Evolutionary conservation across 257 asterid species (phyloP), one percentile per base, ranked within the genome.

Genomic region (Solanum appendiculatum): DNA sequence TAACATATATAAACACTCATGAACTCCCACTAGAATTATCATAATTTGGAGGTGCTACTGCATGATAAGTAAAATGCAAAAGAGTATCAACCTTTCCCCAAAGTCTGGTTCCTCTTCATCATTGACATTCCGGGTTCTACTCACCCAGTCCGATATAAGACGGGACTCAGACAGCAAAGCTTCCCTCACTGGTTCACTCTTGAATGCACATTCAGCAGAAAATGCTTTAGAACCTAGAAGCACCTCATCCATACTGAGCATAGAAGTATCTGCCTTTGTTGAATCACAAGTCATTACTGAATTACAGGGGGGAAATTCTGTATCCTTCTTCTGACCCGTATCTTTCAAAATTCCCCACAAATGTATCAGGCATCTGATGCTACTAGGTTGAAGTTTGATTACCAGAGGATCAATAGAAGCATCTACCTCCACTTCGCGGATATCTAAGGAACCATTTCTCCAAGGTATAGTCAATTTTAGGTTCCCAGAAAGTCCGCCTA

Each of bases 141-240:
- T 94, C 84, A 89, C 95, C 99, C 99, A 97, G 89, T 97, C 98
- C 77, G 98, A 91, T 91, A 97, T 97, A 89, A 97, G 95, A 93
- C 92, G 92, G 2, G 98, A 95, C 89, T 95, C 98, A n/a, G 98
- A 93, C 51, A 97, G 91, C 85, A 96, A 91, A 60, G 89, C 87
- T 89, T 91, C 87, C 27, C 85, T 91, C 37, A 75, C 88, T 68
- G 90, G 88, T 86, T 93, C 98, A 90, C 92, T 94, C 87, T 92
- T 95, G 48, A 85, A 81, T 40, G 48, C 85, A 85, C 75, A 64
- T 48, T 88, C 91, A 85, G 92, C 58, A 77, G 85, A 88, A 83
- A 90, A 85, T 78, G 83, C 87, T 88, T 92, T 93, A 80, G 91
- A 87, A 73, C 87, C 85, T 48, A 69, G 89, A 51, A 69, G 87